Percentiles rank a stretch among this genome's conserved stretches.
Conservation (phyloP, 306 rosid genomes). For the Fragaria vesca region DNA sequence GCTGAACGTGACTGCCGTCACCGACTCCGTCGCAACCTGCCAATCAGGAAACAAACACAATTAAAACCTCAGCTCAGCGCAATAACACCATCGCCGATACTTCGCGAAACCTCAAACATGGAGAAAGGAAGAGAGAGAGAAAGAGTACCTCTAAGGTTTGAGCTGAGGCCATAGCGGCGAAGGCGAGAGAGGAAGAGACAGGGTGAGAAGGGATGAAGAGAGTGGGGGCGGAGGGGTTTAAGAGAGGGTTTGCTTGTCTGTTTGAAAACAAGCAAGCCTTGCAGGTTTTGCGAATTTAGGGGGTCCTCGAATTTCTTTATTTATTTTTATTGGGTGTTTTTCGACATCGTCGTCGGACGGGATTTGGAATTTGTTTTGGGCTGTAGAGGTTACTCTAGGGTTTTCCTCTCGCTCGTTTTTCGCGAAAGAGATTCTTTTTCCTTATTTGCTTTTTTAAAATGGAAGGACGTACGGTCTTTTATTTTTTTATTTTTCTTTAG, state of each 20-base stretch:
- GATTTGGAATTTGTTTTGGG: no score
- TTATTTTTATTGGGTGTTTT: no score
- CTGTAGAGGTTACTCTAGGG: no score
- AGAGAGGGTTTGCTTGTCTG: neutral
- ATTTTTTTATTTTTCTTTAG: no score
- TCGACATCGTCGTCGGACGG: no score
- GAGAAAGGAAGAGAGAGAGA: neutral
- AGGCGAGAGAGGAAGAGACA: neutral
- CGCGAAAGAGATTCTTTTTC: no score
- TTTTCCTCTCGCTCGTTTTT: no score
- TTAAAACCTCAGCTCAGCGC: neutral
- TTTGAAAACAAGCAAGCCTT: neutral
- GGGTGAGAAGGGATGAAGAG: neutral
- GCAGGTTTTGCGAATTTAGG: neutral
- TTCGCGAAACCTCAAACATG: neutral
- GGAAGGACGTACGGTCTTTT: no score
- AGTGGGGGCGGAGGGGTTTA: conserved; percentile 1
- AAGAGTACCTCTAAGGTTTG: conserved; percentile 14
- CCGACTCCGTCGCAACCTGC: conserved; percentile 62
- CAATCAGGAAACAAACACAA: neutral
- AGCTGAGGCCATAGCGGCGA: conserved; percentile 16
- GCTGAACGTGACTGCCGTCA: conserved; percentile 58
- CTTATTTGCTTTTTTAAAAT: no score
- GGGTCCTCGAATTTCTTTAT: no score
- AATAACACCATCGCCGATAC: neutral